A percentile compares a stretch with the other conserved stretches of the same genome.
phyloP scores from a whole-genome alignment of 441 rosid genomes.

The Euphorbia schlechtendalii region DNA sequence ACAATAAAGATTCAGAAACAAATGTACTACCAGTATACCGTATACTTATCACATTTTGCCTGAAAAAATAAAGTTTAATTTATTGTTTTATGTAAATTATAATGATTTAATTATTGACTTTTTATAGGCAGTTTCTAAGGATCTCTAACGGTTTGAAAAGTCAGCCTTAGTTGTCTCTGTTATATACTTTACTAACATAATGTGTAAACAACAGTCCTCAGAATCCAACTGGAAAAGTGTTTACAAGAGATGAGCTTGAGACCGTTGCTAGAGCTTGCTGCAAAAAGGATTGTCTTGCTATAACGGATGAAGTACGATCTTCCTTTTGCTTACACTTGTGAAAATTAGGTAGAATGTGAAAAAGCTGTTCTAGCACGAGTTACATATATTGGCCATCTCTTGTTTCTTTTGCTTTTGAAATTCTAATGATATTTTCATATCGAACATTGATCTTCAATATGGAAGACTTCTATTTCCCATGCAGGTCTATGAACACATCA shows the following conservation, averaged over 20 bases:
- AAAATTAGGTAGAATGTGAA: background rate
- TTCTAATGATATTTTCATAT: background rate
- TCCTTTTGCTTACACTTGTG: slow-evolving; percentile 9
- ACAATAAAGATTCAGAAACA: background rate
- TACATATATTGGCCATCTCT: background rate
- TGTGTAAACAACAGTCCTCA: slow-evolving; percentile 46
- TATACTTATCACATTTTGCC: background rate
- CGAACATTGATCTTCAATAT: background rate
- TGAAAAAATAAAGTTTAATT: background rate
- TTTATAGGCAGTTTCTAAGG: background rate
- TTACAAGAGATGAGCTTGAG: slow-evolving; percentile 43
- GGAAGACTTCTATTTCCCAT: slow-evolving; percentile 6
- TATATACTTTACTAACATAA: slow-evolving; percentile 21
- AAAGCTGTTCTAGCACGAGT: background rate
- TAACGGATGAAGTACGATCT: slow-evolving; percentile 52
- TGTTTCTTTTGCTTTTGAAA: background rate
- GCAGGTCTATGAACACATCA: slow-evolving; percentile 55
- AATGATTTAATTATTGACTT: background rate
- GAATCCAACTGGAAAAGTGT: slow-evolving; percentile 69
- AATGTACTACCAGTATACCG: background rate
- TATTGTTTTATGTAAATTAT: background rate
- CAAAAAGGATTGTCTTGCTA: slow-evolving; percentile 44
- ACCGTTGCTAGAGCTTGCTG: slow-evolving; percentile 43
- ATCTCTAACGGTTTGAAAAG: background rate
- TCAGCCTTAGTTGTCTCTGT: background rate